Base-by-base conservation (phyloP, 441 rosid species). In the Mallotus repandus region DNA sequence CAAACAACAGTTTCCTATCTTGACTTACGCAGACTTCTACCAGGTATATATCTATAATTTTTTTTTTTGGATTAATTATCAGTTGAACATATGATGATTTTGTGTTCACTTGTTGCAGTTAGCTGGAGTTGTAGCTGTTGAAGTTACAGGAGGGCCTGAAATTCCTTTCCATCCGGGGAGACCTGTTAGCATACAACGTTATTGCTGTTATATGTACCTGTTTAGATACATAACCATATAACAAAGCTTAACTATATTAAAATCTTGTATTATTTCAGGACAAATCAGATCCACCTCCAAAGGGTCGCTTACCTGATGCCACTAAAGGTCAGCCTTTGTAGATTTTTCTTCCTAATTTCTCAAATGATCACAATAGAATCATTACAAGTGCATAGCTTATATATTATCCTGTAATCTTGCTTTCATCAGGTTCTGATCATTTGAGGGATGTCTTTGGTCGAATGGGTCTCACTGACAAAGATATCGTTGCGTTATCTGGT, bases 401-500 rank as follows among this genome's bases (percentile, higher is more conserved):
- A 45, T 45, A 45, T 45, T 7, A 45, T 35, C 41, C 41, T 35
- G 48, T 45, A 3, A 1, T 45, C 48, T 35, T 50, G 56, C 35
- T 56, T 22, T 7, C 13, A 66, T 60, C 79, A 88, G 92, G 92
- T 14, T 67, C 83, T 57, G 97, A 89, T 52, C 97, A 93, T 82
- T 78, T 95, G 80, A 90, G 98, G 77, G 80, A 81, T 0, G 94
- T 93, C 9, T 95, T 95, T 62, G 49, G 66, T 16, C 89, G 85
- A 60, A 93, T 93, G 98, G 98, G 99, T 46, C 89, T 95, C 19
- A 76, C 85, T 11, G 98, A 95, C 84, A 82, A 85, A 77, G 97
- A 93, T 66, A 93, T 95, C 62, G 99, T 93, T 60, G 97, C 86
- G 29, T 78, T 95, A 14, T 95, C 99, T 56, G 98, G 99, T 65